A percentile compares a stretch with the other conserved stretches of the same genome.
Conservation (phyloP, 192 early-diverging fungal genomes). For the Coemansia brasiliensis region DNA sequence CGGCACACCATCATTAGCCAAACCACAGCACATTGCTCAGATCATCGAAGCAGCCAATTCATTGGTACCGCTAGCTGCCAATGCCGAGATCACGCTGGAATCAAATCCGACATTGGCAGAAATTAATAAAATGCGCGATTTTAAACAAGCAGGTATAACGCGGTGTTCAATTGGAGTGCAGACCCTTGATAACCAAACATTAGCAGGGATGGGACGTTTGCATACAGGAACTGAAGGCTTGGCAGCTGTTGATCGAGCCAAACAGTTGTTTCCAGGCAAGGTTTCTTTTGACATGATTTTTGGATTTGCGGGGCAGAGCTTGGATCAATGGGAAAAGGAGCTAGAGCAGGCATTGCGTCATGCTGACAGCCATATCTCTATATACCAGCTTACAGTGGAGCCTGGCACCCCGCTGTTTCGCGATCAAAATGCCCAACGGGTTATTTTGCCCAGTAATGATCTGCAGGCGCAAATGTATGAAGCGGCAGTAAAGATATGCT, state of each 20-base stretch:
- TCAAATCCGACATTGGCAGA: constrained; percentile 46
- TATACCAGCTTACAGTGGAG: constrained; percentile 62
- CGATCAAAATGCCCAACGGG: constrained; percentile 22
- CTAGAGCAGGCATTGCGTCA: constrained; percentile 30
- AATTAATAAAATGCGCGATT: constrained; percentile 40
- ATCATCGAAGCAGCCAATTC: constrained; percentile 26
- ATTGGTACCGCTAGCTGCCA: constrained; percentile 22
- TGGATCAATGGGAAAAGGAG: constrained; percentile 37
- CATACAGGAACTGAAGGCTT: constrained; percentile 50
- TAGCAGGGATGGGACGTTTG: constrained; percentile 49
- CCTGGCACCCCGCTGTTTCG: constrained; percentile 56
- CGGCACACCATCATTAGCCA: constrained; percentile 59
- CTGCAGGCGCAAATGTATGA: constrained; percentile 51
- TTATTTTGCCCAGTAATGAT: constrained; percentile 26
- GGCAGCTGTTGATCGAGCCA: constrained; percentile 32
- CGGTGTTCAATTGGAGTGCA: constrained; percentile 60
- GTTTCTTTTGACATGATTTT: constrained; percentile 59
- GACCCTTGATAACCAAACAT: constrained; percentile 36
- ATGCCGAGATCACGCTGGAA: constrained; percentile 57
- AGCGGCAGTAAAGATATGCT: constrained; percentile 26
- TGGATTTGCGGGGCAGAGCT: constrained; percentile 52
- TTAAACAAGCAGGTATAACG: constrained; percentile 46
- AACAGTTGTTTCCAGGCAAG: constrained; percentile 30
- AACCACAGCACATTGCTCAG: constrained; percentile 20
- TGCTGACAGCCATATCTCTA: constrained; percentile 48